Evolutionary conservation across 2,329 filamentous ascomycete species (phyloP), one percentile per base, ranked within the genome.

Genomic region (Pseudogymnoascus sp.): DNA sequence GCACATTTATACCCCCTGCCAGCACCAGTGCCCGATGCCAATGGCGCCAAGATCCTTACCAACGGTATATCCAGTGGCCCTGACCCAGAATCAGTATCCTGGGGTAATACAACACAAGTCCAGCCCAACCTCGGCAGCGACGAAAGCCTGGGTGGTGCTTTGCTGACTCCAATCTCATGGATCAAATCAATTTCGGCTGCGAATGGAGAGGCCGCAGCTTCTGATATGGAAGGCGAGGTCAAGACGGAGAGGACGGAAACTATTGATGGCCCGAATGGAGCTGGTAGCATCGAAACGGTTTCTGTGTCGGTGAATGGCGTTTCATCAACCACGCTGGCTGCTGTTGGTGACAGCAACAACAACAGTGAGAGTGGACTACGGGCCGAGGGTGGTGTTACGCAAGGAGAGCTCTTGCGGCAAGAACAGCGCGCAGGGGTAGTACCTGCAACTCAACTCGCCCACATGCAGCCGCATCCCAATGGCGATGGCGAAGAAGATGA

Each of bases 121-220:
- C 74, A 76, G 7, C 75, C 78, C 11, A 73, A 76, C 0, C 78
- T 93, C 5, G 93, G 91, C 1, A 91, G 89, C 59, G 93, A 97
- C 70, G 93, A 97, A 73, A 89, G 88, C 11, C 79, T 97, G 1
- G 93, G 93, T 21, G 95, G 95, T 5, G 95, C 95, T 0, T 80
- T 97, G 16, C 80, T 99, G 60, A 97, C 93, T 0, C 95, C 93
- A 0, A 97, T 99, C 63, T 90, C 93, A 0, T 99, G 95, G 95
- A 78, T 97, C 9, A 21, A 60, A 31, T 60, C 59, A 2, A 25
- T 60, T 16, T 40, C 59, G 5, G 23, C 34, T 18, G 5, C 59
- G 6, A 60, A 40, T 25, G 46, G 59, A 63, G 49, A 56, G 16
- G 28, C 16, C 7, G 5, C 38, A 34, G 75, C 75, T 66, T 74